Base-by-base conservation (phyloP, 2,329 filamentous ascomycete species). In the Botrytis hyacinthi region DNA sequence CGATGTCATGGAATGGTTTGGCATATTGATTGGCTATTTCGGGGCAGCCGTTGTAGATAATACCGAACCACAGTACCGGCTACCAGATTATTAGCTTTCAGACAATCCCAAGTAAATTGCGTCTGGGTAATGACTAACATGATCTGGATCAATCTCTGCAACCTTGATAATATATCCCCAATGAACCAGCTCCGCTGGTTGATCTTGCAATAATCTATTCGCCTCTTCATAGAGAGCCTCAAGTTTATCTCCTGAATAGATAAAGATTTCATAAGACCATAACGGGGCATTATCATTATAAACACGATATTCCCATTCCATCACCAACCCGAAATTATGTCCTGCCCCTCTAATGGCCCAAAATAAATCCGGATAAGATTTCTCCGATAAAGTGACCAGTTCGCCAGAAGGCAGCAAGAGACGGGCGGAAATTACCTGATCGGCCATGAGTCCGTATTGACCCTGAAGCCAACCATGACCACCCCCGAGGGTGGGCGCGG, bases 301-400 rank as follows among this genome's bases (percentile, higher is more conserved):
- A 40, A 67, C 40, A 46, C 51, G 22, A 48, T 70, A 73, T 14
- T 54, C 40, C 61, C 59, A 62, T 57, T 66, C 67, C 26, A 82
- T 84, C 3, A 84, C 83, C 37, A 85, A 81, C n/a, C 83, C 84
- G 73, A 86, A 85, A 74, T 83, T 85, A 70, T 76, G 86, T 3
- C 73, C 74, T 18, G 74, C 70, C 6, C 77, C 72, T 37, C 72
- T 35, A 51, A 77, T 42, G 70, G 82, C 84, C 85, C 85, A 86
- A 78, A 86, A 87, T 4, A 87, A 80, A 51, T 87, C 85, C 0
- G 78, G 57, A 54, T 88, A 83, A 0, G 78, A 78, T 14, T 51
- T 71, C n/a, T 82, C 79, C 1, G 84, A 86, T 80, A 82, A 81
- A 0, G 75, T 80, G 4, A 84, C 42, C 20, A 70, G 12, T 35